Evolutionary conservation across 441 rosid species (phyloP).

Genomic region (Bruguiera hainesii): DNA sequence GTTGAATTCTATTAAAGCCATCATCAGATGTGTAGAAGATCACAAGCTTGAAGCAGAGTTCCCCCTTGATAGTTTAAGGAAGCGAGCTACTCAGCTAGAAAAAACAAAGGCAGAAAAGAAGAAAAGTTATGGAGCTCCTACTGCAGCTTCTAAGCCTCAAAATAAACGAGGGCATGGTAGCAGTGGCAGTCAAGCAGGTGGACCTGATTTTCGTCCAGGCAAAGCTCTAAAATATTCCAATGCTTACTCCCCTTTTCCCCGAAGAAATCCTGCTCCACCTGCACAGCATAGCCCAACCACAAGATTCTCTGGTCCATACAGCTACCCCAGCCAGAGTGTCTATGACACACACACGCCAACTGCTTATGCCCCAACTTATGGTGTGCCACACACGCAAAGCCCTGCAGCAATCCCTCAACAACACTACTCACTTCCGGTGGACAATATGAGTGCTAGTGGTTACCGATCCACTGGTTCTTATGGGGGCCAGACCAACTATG

Average conservation of each 20-base stretch:
- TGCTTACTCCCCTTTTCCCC: conserved; percentile 30
- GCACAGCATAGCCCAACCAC: conserved; percentile 42
- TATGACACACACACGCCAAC: conserved; percentile 32
- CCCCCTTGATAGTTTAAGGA: conserved; percentile 38
- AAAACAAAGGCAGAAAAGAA: conserved; percentile 42
- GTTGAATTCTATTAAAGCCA: conserved; percentile 45
- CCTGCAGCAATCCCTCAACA: conserved; percentile 39
- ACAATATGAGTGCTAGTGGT: conserved; percentile 22
- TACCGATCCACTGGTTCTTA: conserved; percentile 27
- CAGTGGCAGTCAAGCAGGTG: conserved; percentile 27
- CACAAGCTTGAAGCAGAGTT: conserved; percentile 51
- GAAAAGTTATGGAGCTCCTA: conserved; percentile 31
- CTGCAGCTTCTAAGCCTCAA: conserved; percentile 30
- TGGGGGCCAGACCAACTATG: conserved; percentile 36
- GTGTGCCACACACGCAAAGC: conserved; percentile 31
- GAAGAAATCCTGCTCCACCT: conserved; percentile 32
- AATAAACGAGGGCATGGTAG: conserved; percentile 40
- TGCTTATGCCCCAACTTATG: conserved; percentile 33
- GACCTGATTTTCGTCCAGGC: conserved; percentile 36
- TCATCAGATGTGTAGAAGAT: conserved; percentile 58
- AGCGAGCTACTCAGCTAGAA: conserved; percentile 42
- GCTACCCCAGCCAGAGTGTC: conserved; percentile 36
- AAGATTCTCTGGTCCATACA: conserved; percentile 36
- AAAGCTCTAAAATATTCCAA: conserved; percentile 44
- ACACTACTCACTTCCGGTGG: conserved; percentile 33